Percentiles rank a stretch among this genome's conserved stretches.
phyloP scores from a whole-genome alignment of 1,284 basidiomycete species.

The Hypsizygus ulmarius region DNA sequence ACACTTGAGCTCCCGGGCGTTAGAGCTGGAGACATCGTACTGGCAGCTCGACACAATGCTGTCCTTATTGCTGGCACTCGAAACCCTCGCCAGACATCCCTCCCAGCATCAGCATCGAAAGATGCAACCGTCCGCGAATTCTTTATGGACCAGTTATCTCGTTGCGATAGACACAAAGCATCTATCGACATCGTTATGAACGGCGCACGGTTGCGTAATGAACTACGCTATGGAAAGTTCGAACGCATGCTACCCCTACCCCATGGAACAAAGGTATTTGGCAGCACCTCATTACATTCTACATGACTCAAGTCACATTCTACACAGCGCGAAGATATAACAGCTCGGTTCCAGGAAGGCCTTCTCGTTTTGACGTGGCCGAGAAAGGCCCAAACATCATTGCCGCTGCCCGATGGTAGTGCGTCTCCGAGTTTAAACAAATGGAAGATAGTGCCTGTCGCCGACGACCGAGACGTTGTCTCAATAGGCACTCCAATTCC shows the following conservation, averaged over 20 bases:
- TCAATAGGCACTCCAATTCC: too few relatives aligned
- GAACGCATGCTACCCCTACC: slow-evolving; percentile 45
- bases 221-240: slow-evolving; percentile 54
- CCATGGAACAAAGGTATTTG: slow-evolving; percentile 42
- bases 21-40: slow-evolving; percentile 43
- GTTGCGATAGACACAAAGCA: too few relatives aligned
- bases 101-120: too few relatives aligned
- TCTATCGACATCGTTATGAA: too few relatives aligned
- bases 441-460: too few relatives aligned
- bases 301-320: slow-evolving; percentile 19
- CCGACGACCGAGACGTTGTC: too few relatives aligned
- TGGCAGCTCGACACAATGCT: slow-evolving; percentile 40
- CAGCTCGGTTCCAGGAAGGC: slow-evolving; percentile 42
- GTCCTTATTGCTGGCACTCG: slow-evolving; percentile 49
- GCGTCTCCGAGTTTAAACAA: background rate
- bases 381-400: slow-evolving; percentile 19
- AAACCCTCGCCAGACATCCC: slow-evolving; percentile 19
- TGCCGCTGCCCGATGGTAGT: background rate
- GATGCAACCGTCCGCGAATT: too few relatives aligned
- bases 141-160: too few relatives aligned
- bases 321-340: slow-evolving; percentile 36
- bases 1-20: slow-evolving; percentile 58
- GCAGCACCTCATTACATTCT: slow-evolving; percentile 10
- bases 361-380: slow-evolving; percentile 53
- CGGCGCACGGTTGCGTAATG: slow-evolving; percentile 18